A percentile compares a stretch with the other conserved stretches of the same genome.
These are phyloP conservation scores for Pelomyxa schiedti DNA, from an alignment of 78 protist genomes.

Conservation along the genomic window DNA sequence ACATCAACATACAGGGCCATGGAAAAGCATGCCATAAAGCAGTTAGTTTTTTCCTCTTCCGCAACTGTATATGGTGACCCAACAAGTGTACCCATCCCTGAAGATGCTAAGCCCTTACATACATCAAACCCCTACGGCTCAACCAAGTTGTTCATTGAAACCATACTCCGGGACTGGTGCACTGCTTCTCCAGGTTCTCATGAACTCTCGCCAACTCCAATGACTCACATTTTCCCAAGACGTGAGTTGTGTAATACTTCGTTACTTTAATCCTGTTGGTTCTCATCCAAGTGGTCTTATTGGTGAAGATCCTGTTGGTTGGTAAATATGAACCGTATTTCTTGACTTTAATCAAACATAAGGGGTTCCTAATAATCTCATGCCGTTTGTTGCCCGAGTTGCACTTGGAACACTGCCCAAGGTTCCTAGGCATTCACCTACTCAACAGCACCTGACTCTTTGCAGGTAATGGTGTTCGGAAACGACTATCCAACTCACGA, in stretches of 20 bases:
- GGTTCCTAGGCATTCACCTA: too few species aligned
- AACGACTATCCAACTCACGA: conserved; percentile 88
- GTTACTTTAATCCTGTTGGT: conserved; percentile 98
- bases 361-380: conserved; percentile 86
- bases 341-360: too few species aligned
- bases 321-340: too few species aligned
- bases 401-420: not conserved
- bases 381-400: conserved; percentile 84
- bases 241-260: conserved; percentile 55
- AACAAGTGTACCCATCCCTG: conserved; percentile 53
- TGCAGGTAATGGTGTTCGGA: conserved; percentile 91
- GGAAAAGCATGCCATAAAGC: conserved; percentile 32
- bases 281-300: conserved; percentile 88
- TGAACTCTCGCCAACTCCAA: not conserved
- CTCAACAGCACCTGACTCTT: too few species aligned
- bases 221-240: not conserved
- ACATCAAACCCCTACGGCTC: conserved; percentile 91
- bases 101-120: conserved; percentile 56
- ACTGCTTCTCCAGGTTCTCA: conserved; percentile 15
- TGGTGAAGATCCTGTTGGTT: conserved; percentile 99
- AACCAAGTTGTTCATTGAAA: conserved; percentile 88
- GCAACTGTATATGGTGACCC: conserved; percentile 95
- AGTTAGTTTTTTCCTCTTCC: conserved; percentile 86
- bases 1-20: conserved; percentile 20
- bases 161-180: conserved; percentile 55